Percentiles rank a stretch among this genome's conserved stretches.
Evolutionary conservation across 192 early-diverging fungal species (phyloP).

Genomic region (Backusella luteola): DNA sequence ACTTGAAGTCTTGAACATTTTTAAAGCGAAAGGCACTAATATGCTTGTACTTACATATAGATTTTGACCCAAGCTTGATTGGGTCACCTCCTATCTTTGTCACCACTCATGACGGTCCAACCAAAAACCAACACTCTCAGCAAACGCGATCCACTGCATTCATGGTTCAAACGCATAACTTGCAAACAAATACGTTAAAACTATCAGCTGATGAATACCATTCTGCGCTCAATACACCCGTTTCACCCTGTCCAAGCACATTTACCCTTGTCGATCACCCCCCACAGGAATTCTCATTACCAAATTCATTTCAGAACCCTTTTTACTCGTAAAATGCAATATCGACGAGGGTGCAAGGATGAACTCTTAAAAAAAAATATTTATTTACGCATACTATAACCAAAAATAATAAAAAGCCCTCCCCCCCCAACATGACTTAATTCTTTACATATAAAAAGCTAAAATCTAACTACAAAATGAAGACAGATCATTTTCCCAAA

Average conservation of each 20-base stretch:
- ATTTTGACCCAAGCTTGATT: neutral
- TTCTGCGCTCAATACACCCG: constrained; percentile 50
- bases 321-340: constrained; percentile 2
- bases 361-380: neutral
- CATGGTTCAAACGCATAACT: constrained; percentile 36
- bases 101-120: constrained; percentile 47
- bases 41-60: neutral
- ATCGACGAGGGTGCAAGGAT: neutral
- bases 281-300: neutral
- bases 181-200: constrained; percentile 2
- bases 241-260: constrained; percentile 48
- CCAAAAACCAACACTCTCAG: constrained; percentile 21
- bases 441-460: neutral
- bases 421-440: too few relatives aligned
- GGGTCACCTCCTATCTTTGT: constrained; percentile 48
- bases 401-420: neutral
- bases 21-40: neutral
- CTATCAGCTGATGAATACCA: constrained; percentile 38
- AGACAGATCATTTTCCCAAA: neutral
- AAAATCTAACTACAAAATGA: neutral
- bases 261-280: constrained; percentile 14
- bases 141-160: constrained; percentile 9
- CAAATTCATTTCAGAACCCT: constrained; percentile 6
- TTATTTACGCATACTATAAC: neutral
- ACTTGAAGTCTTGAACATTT: neutral